Conservation (phyloP, 2,329 filamentous ascomycete species). For the Cordyceps cateniannulata region DNA sequence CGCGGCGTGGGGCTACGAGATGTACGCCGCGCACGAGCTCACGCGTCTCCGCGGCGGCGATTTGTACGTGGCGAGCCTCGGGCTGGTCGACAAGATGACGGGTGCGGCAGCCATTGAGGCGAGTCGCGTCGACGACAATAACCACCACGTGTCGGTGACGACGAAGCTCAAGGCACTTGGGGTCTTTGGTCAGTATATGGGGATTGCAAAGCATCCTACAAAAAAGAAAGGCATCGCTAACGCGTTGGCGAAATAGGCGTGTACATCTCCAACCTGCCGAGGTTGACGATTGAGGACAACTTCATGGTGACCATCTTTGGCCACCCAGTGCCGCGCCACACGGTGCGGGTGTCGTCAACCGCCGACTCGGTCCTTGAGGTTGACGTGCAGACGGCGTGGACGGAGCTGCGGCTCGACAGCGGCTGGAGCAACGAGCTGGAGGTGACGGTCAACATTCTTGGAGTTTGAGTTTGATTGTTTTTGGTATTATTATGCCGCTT, state of each 20-base stretch:
- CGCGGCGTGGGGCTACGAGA: constrained; percentile 64
- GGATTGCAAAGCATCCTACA: neutral
- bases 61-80: constrained; percentile 58
- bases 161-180: constrained; percentile 76
- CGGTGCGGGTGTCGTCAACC: constrained; percentile 51
- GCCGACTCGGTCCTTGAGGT: constrained; percentile 63
- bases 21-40: constrained; percentile 68
- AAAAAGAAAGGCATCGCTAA: neutral
- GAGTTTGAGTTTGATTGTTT: neutral
- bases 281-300: constrained; percentile 53
- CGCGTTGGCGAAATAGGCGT: constrained; percentile 41
- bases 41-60: constrained; percentile 41
- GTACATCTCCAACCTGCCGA: constrained; percentile 65
- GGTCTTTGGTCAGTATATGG: constrained; percentile 50
- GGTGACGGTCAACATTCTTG: constrained; percentile 45
- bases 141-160: constrained; percentile 53
- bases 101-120: constrained; percentile 70
- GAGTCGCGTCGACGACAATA: constrained; percentile 47
- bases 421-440: constrained; percentile 78
- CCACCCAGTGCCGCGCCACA: constrained; percentile 58
- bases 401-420: constrained; percentile 59
- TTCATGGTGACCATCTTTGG: constrained; percentile 73
- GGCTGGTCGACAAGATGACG: constrained; percentile 82
- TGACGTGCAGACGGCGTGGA: constrained; percentile 73
- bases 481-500: neutral